These are phyloP conservation scores for Solanum clarkiae DNA, from an alignment of 257 asterid genomes.

Conservation along the genomic window DNA sequence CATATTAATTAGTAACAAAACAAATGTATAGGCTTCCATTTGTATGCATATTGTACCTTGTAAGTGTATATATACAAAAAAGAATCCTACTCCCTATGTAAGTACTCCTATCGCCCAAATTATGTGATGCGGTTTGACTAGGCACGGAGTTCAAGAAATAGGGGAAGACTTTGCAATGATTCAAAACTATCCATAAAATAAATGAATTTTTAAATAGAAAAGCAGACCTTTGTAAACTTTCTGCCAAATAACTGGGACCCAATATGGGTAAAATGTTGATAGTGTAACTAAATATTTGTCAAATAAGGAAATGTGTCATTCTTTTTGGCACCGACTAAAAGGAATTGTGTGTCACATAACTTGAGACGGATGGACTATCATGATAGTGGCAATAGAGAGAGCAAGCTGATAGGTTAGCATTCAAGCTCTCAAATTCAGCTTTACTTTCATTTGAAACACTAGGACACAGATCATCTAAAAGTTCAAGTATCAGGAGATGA, in stretches of 20 bases:
- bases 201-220: background rate
- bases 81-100: background rate
- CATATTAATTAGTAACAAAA: background rate
- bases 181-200: background rate
- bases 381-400: background rate
- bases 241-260: background rate
- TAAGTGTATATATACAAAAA: background rate
- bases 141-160: background rate
- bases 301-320: background rate
- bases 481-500: background rate
- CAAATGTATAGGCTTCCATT: background rate
- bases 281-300: background rate
- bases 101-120: background rate
- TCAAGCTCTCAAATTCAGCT: background rate
- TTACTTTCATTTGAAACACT: background rate
- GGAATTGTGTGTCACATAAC: background rate
- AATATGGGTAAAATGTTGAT: background rate
- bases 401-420: background rate
- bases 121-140: background rate
- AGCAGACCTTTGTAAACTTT: background rate
- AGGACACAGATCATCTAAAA: background rate
- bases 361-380: background rate
- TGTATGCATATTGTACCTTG: background rate
- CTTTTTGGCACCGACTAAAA: background rate
- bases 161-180: background rate